Evolutionary conservation across 208 protist genomes (phyloP), one percentile per base, ranked within the genome.

Genomic region (Willaertia magna): DNA sequence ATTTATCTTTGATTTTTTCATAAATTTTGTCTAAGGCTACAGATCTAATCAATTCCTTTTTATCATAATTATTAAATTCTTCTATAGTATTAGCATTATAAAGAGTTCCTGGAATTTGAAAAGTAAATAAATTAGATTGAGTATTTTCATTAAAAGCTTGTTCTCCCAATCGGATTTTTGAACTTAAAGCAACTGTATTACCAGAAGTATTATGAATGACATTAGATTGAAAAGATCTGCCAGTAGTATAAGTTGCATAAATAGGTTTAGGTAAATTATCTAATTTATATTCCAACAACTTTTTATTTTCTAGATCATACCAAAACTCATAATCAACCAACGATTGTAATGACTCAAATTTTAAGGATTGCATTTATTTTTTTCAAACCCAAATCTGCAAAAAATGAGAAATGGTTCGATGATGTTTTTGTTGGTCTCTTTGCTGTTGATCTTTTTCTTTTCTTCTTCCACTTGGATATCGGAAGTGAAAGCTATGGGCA

Each of bases 1-100:
- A 49, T 18, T 91, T 91, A 75, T 34, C 88, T 0, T 9, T 46
- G 22, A 96, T 94, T 52, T 89, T 89, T 30, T 81, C 55, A 87
- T 89, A 93, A 43, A 96, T 90, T 87, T 4, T 55, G 0, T 55
- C 16, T 34, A 34, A 34, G 14, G 16, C 43, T 26, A 43, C 4
- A 14, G 84, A 22, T 83, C 30, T 83, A 3, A 83, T 26, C n/a
- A 83, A 22, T 2, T 9, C 22, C 22, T 83, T 55, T 22, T 83
- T 83, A 42, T 83, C 78, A 30, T 46, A 55, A 55, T 83, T 55
- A 47, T 83, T 51, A 55, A 83, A 83, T 55, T 83, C 78, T 26
- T 83, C 78, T 4, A 42, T 55, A 20, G 78, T 83, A 40, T 83
- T 83, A 22, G 46, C 43, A 83, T 83, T 83, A 18, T 43, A 55